Evolutionary conservation across 2,329 filamentous ascomycete species (phyloP), one percentile per base, ranked within the genome.

Genomic region (Aspergillus bombycis): DNA sequence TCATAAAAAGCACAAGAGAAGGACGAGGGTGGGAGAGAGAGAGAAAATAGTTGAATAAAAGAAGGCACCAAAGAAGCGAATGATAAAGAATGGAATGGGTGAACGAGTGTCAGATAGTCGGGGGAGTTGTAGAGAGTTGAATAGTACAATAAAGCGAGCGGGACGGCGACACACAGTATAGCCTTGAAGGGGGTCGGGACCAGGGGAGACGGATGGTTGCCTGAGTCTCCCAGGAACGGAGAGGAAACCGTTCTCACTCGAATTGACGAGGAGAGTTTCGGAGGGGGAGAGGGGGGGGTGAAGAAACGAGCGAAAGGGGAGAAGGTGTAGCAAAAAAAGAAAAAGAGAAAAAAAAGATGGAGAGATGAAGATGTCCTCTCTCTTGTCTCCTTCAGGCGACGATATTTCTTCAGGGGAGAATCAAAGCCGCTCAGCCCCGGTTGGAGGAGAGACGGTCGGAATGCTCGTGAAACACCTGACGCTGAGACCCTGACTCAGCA

Each of bases 161-260:
- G 65, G 70, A 69, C 63, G 74, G 73, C 73, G 68, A 76, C 71
- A 71, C 68, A 70, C 72, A 74, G 74, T 74, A 73, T 73, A 65
- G 68, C 69, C 70, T 60, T 63, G 38, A 43, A 48, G 26, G 61
- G 50, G 36, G 50, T 34, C 26, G 50, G n/a, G 52, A 38, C 26
- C 12, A 30, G 52, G 52, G 52, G 52, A 52, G 34, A 36, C 26
- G 50, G 41, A 34, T 48, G 41, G 61, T 53, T 62, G 61, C 61
- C 61, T 62, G 61, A 62, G 61, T 62, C 61, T 59, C 61, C 56
- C 61, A 56, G 53, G 59, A 48, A 61, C 54, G 58, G 55, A 57
- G 34, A 34, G 53, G 45, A 50, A 28, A 57, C 50, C 38, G 53
- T 58, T 60, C 59, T 58, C 62, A 59, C 46, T 60, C 52, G 54